A percentile compares a stretch with the other conserved stretches of the same genome.
Conservation (phyloP, 768 basidiomycete genomes). For the Russula virescens region DNA sequence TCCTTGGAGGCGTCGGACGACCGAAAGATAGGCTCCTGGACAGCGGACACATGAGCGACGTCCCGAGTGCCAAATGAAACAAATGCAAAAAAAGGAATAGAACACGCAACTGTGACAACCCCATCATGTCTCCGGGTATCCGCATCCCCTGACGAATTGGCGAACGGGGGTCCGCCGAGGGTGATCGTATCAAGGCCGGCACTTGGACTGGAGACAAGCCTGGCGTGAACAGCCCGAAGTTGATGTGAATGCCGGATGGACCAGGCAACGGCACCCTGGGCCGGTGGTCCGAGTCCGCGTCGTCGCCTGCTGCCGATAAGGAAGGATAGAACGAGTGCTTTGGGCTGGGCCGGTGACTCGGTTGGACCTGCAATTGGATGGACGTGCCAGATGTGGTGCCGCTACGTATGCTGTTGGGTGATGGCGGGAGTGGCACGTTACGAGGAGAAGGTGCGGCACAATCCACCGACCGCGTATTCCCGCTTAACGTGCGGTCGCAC, state of each 20-base stretch:
- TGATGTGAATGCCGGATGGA: background rate
- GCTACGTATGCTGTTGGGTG: background rate
- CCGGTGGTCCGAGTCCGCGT: background rate
- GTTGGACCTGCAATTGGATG: conserved; percentile 6
- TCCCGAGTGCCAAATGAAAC: background rate
- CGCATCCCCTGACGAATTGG: background rate
- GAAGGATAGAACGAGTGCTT: conserved; percentile 6
- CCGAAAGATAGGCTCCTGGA: background rate
- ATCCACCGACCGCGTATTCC: background rate
- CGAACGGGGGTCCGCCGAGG: conserved; percentile 11
- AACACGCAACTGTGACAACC: background rate
- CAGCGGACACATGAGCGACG: background rate
- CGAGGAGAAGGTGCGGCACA: background rate
- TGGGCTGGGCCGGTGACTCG: conserved; percentile 5
- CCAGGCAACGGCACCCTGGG: background rate
- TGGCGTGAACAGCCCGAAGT: conserved; percentile 1
- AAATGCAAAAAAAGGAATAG: background rate
- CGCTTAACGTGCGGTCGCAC: background rate
- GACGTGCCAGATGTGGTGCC: background rate
- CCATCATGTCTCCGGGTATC: conserved; percentile 5
- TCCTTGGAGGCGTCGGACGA: conserved; percentile 7
- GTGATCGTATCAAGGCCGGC: background rate
- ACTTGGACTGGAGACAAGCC: background rate
- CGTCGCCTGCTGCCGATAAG: background rate
- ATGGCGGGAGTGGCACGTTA: conserved; percentile 4